These are phyloP conservation scores for Podospora didyma DNA, from an alignment of 495 filamentous ascomycete species.

Conservation along the genomic window DNA sequence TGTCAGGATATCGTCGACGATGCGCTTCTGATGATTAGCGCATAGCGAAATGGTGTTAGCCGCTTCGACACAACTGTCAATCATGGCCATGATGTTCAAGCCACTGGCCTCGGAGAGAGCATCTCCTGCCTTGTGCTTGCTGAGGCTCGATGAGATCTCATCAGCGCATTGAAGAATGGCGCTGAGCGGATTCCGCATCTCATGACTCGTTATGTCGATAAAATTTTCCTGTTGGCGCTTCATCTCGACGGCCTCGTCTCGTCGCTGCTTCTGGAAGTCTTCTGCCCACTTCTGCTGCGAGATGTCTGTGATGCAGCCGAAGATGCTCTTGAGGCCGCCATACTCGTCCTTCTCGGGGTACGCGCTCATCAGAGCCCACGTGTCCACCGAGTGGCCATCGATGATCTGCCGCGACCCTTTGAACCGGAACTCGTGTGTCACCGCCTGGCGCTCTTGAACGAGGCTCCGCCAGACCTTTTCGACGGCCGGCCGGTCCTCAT, in stretches of 20 bases:
- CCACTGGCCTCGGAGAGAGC: conserved; percentile 7
- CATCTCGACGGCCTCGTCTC: conserved; percentile 59
- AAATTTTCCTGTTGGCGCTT: conserved; percentile 77
- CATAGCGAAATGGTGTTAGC: conserved; percentile 81
- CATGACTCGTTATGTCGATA: conserved; percentile 85
- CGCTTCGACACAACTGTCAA: conserved; percentile 65
- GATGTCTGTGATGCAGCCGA: conserved; percentile 59
- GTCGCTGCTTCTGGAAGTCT: conserved; percentile 56
- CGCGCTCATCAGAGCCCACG: conserved; percentile 68
- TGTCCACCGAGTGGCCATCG: conserved; percentile 55
- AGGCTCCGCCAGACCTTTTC: conserved; percentile 54
- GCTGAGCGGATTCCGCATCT: conserved; percentile 80
- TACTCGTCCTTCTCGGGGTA: conserved; percentile 58
- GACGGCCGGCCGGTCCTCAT: conserved; percentile 55
- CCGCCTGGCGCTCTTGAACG: conserved; percentile 48
- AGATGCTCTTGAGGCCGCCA: conserved; percentile 62
- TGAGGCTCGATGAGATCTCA: conserved; percentile 59
- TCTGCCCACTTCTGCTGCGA: conserved; percentile 60
- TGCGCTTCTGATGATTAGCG: conserved; percentile 73
- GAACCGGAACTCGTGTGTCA: conserved; percentile 66
- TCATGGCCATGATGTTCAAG: conserved; percentile 19
- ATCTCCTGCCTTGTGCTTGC: conserved; percentile 31
- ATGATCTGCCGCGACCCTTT: conserved; percentile 56
- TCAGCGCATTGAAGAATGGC: conserved; percentile 81
- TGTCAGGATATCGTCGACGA: conserved; percentile 77